Evolutionary conservation across 768 basidiomycete genomes (phyloP).

Genomic region (Cystobasidium onofrii): DNA sequence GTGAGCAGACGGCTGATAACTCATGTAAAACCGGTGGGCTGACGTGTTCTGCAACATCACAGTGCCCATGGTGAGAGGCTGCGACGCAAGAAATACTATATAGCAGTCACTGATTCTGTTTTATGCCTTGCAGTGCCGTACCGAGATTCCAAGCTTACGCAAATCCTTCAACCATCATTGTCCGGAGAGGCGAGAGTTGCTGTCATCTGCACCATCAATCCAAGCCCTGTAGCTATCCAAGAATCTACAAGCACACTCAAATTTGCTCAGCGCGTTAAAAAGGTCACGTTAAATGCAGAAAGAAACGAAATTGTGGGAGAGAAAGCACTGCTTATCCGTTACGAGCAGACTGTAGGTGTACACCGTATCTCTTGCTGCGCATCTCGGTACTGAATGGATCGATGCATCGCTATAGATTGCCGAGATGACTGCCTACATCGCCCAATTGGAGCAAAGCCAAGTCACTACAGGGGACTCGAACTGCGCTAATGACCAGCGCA

Average conservation of each 20-base stretch:
- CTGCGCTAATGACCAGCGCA: background rate
- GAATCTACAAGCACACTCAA: slow-evolving; percentile 86
- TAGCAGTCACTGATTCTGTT: background rate
- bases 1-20: too few relatives aligned
- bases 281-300: slow-evolving; percentile 54
- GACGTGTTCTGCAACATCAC: background rate
- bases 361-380: background rate
- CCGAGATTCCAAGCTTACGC: slow-evolving; percentile 71
- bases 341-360: slow-evolving; percentile 35
- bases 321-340: slow-evolving; percentile 40
- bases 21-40: too few relatives aligned
- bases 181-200: slow-evolving; percentile 88
- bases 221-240: slow-evolving; percentile 63
- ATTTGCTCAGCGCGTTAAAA: slow-evolving; percentile 88
- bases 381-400: background rate
- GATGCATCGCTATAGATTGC: background rate
- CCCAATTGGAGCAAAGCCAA: slow-evolving; percentile 18
- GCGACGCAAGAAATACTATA: background rate
- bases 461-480: background rate
- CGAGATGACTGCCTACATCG: slow-evolving; percentile 30
- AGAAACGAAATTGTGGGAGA: slow-evolving; percentile 41
- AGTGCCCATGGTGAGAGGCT: slow-evolving; percentile 57
- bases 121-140: slow-evolving; percentile 57
- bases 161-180: slow-evolving; percentile 82
- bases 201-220: slow-evolving; percentile 93